phyloP scores from a whole-genome alignment of 805 yeast species.

The Metschnikowia bowlesiae region DNA sequence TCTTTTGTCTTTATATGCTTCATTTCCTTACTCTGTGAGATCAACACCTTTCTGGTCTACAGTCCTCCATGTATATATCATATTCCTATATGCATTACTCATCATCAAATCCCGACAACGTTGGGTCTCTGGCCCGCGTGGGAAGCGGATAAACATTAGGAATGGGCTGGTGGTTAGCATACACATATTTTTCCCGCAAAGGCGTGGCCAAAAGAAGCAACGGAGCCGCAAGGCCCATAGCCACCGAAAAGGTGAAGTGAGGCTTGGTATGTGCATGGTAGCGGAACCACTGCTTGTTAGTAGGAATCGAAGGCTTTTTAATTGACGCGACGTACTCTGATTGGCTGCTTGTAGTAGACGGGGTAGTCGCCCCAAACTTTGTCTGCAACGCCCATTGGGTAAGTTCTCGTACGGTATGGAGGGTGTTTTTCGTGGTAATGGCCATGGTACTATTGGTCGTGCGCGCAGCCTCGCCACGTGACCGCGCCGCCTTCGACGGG shows the following conservation, averaged over 20 bases:
- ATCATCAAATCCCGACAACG: constrained; percentile 55
- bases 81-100: constrained; percentile 4
- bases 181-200: constrained; percentile 63
- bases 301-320: not conserved
- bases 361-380: constrained; percentile 51
- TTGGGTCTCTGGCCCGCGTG: constrained; percentile 46
- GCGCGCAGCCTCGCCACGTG: constrained; percentile 1
- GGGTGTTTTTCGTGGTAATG: not conserved
- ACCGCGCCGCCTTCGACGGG: not conserved
- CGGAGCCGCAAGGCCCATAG: constrained; percentile 66
- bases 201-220: constrained; percentile 59
- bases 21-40: too few species aligned
- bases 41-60: too few species aligned
- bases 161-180: constrained; percentile 59
- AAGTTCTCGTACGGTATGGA: not conserved
- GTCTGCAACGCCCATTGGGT: constrained; percentile 25
- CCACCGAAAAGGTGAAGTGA: constrained; percentile 61
- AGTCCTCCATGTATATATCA: too few species aligned
- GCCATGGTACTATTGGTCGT: constrained; percentile 3
- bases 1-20: too few species aligned
- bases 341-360: constrained; percentile 55
- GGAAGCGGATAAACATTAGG: constrained; percentile 62
- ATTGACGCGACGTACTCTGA: constrained; percentile 46
- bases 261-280: constrained; percentile 75
- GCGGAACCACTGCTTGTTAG: constrained; percentile 53